Conservation (phyloP, 2,329 filamentous ascomycete genomes). For the Trichoderma simmonsii region DNA sequence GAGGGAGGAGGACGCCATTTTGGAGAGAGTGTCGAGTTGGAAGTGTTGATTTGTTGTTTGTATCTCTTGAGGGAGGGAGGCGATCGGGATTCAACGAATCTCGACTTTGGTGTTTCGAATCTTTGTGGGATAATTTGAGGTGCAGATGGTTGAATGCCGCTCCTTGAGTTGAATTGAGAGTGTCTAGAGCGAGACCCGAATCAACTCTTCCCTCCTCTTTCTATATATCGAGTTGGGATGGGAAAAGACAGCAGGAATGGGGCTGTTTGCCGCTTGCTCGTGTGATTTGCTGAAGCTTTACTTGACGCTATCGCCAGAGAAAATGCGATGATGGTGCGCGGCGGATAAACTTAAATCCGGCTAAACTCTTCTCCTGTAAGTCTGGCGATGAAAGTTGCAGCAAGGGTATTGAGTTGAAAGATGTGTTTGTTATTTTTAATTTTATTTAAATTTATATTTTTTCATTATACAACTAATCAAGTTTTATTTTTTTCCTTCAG, state of each 20-base stretch:
- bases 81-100: neutral
- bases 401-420: neutral
- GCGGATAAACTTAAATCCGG: slow-evolving; percentile 4
- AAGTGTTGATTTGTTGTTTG: neutral
- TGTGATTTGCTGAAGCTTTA: neutral
- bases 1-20: slow-evolving; percentile 32
- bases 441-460: neutral
- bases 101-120: neutral
- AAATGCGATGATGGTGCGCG: slow-evolving; percentile 3
- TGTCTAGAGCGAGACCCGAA: too few species aligned
- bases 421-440: neutral
- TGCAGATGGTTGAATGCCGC: neutral
- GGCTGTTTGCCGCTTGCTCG: neutral
- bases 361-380: neutral
- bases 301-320: neutral
- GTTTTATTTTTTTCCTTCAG: neutral
- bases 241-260: neutral
- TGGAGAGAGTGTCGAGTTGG: neutral
- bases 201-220: neutral
- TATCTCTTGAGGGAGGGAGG: neutral
- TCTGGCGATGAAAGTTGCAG: neutral
- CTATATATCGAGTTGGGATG: neutral
- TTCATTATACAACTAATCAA: neutral
- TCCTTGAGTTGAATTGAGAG: neutral
- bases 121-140: neutral